Base-by-base conservation (phyloP, 345 rosid genomes). In the Salix dunnii region DNA sequence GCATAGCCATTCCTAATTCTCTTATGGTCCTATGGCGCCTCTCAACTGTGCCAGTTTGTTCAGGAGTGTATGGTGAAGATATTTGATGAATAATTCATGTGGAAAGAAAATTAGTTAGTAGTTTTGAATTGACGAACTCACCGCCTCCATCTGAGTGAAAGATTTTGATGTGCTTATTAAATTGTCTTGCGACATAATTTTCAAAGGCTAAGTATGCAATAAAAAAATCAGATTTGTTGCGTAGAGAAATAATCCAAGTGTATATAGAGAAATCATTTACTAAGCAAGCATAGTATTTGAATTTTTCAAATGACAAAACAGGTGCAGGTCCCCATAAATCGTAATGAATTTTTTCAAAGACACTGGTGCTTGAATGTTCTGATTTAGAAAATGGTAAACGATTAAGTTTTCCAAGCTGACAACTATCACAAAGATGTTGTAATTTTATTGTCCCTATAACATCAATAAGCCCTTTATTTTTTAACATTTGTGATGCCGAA, bases 401-500 rank as follows among this genome's bases (percentile, higher is more conserved):
- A 40, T 11, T 40, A 40, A 72, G 35, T 20, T 78, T 78, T 27
- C 36, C 35, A 58, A 79, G 33, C 61, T 60, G 74, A 74, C 63
- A 79, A 43, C 77, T 73, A 73, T 74, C 82, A 73, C 69, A 68
- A 28, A 79, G 3, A 36, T 68, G 11, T 53, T 73, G 13, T 17
- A 30, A 0, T 30, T 58, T 65, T 72, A 8, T 35, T 30, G 23
- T 8, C 6, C 75, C 63, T 61, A 43, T 0, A 28, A 67, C 77
- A 36, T 73, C 70, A 30, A 73, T 79, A 6, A 77, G 10, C 18
- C 80, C 20, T 68, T 79, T 67, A 67, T 30, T 68, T 33, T 79
- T 31, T 27, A 74, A 23, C n/a, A 67, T 10, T 23, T 74, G 53
- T 13, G 67, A 11, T 3, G 46, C 36, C 6, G 46, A 78, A 65